Evolutionary conservation across 2,329 filamentous ascomycete genomes (phyloP), one percentile per base, ranked within the genome.

Genomic region (Exophiala phaeomuriformis): DNA sequence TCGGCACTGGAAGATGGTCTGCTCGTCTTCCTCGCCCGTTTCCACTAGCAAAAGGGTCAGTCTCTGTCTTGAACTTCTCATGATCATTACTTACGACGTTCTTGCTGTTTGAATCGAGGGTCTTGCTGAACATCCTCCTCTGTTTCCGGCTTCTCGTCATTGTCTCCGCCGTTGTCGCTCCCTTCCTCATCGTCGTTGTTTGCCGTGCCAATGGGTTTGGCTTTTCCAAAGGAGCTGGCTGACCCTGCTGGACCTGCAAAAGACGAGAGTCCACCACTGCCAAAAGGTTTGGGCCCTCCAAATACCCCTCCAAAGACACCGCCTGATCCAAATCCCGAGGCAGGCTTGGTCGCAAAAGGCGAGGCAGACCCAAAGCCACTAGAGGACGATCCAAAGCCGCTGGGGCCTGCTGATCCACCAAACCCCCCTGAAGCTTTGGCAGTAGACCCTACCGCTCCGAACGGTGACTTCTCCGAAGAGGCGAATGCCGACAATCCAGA

Each of bases 11-110:
- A 91, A 80, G 46, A 88, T 72, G 1, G 86, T 91, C 19, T 77
- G 77, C 68, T 97, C 91, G 46, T 83, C 83, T 64, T 90, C 83
- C 71, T 97, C 91, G 52, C 91, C 91, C 48, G 93, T 91, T 67
- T 95, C 86, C 40, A 91, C 80, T 90, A 63, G 50, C 51, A 47
- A 43, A 39, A 9, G 53, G 53, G 74, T 62, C 71, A 68, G 48
- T 45, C 31, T 49, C 28, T 44, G 27, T n/a, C 54, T 52, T 47
- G 12, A 10, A 29, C 48, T 9, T 35, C 30, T 7, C 12, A 12
- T 36, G n/a, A 50, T 33, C 19, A 31, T 30, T 4, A 12, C 3
- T 40, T 45, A 3, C 10, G 33, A 90, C 88, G 78, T 67, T 85
- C 83, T 64, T 90, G 83, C 54, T 69, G 68, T 60, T 64, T 71